phyloP scores from a whole-genome alignment of 768 basidiomycete species.

The Lyophyllum atratum region DNA sequence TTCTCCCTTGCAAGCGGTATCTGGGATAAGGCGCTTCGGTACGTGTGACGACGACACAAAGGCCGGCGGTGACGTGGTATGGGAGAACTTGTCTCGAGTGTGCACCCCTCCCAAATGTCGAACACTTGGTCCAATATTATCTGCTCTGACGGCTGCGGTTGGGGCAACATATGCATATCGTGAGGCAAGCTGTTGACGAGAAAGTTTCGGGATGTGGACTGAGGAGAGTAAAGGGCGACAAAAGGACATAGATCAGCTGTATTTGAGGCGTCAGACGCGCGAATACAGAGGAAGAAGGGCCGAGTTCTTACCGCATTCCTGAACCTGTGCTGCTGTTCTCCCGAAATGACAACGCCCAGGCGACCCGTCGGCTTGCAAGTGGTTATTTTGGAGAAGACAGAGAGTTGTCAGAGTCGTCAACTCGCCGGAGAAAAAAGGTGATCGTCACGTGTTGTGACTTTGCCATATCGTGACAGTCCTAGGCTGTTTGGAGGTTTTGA shows the following conservation, averaged over 20 bases:
- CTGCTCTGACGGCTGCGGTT: conserved; percentile 11
- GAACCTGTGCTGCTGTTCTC: conserved; percentile 19
- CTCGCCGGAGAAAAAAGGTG: conserved; percentile 13
- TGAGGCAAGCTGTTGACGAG: conserved; percentile 15
- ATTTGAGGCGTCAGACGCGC: conserved; percentile 14
- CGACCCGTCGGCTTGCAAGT: conserved; percentile 13
- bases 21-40: conserved; percentile 11
- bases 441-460: conserved; percentile 14
- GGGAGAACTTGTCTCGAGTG: conserved; percentile 4
- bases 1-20: not conserved
- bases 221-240: conserved; percentile 60
- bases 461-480: too few relatives aligned
- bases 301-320: conserved; percentile 57
- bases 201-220: conserved; percentile 41
- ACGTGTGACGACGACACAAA: conserved; percentile 7
- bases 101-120: not conserved
- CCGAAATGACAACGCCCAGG: conserved; percentile 10
- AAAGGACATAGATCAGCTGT: conserved; percentile 77
- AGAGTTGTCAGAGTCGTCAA: not conserved
- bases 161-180: conserved; percentile 23
- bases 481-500: too few relatives aligned
- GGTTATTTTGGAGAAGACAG: conserved; percentile 1
- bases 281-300: not conserved
- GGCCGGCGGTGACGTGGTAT: conserved; percentile 7
- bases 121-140: not conserved